Base-by-base conservation (phyloP, 2,329 filamentous ascomycete genomes). In the Aureobasidium sp. region DNA sequence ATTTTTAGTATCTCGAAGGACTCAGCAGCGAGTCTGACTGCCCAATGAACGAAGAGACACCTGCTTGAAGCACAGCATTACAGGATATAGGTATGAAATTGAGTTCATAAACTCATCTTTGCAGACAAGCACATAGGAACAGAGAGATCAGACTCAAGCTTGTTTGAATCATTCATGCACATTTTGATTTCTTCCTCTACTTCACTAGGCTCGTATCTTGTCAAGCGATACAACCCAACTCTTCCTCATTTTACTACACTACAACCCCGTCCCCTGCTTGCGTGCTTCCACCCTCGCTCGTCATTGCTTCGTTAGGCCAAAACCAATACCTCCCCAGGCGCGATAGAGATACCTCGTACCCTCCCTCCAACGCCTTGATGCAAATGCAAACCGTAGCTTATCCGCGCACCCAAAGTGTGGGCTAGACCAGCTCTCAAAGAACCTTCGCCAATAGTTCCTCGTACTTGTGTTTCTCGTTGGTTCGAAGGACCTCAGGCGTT, bases 271-370 rank as follows among this genome's bases (percentile, higher is more conserved):
- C 24, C 36, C 36, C 36, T 47, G 10, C n/a, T 44, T 20, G 20
- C 9, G 13, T 17, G 1, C 9, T 47, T 15, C 13, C 20, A 26
- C 17, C 37, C 50, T 27, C 10, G 10, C 7, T 36, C n/a, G 32
- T 55, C 36, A 43, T 55, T 41, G 51, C 51, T 55, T 55, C 51
- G 51, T 55, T 55, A 55, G 51, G 51, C 51, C 51, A 55, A 32
- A 29, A 1, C n/a, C 26, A 17, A 17, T 24, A 37, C 51, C 51
- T 43, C 26, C 37, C 37, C 37, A 43, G 36, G 26, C 36, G 36
- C 5, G 51, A 55, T 29, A 26, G 37, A 15, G 5, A 20, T 7
- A 15, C 50, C 17, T 26, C 50, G 8, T 53, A 17, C 9, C 27
- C 15, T 26, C 34, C 20, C 24, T 41, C 10, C 51, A 26, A 9